Evolutionary conservation across 2,329 filamentous ascomycete genomes (phyloP).

Genomic region (Apiospora phragmitis): DNA sequence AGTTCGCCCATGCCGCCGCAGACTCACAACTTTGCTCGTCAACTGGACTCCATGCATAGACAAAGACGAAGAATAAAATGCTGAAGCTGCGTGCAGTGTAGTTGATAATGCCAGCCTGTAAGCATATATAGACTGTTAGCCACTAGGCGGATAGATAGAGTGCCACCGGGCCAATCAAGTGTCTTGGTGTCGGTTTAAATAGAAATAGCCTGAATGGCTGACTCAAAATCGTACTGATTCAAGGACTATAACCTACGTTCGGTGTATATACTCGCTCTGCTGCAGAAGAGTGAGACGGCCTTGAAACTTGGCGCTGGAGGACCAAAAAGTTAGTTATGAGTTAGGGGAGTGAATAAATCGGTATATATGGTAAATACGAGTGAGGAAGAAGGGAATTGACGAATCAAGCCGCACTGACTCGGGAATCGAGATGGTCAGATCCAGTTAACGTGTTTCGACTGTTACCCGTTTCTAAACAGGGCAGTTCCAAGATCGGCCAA

Average conservation of each 20-base stretch:
- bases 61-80: too few relatives aligned
- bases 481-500: not conserved
- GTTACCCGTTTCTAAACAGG: not conserved
- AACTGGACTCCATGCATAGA: not conserved
- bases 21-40: not conserved
- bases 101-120: not conserved
- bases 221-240: too few relatives aligned
- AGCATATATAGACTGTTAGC: not conserved
- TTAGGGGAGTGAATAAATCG: not conserved
- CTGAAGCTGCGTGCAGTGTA: not conserved
- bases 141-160: not conserved
- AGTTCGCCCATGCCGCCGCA: not conserved
- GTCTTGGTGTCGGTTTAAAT: not conserved
- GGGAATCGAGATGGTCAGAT: not conserved
- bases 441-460: slow-evolving; percentile 1
- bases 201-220: too few relatives aligned
- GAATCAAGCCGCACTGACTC: not conserved
- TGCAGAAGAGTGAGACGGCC: not conserved
- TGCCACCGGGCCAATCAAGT: not conserved
- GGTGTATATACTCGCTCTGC: not conserved
- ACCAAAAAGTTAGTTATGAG: not conserved
- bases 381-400: not conserved
- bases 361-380: not conserved
- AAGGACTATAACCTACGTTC: not conserved
- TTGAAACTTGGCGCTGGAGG: not conserved